Percentiles rank a stretch among this genome's conserved stretches.
These are phyloP conservation scores for Parmelia sp. DNA, from an alignment of 495 filamentous ascomycete genomes.

Conservation along the genomic window DNA sequence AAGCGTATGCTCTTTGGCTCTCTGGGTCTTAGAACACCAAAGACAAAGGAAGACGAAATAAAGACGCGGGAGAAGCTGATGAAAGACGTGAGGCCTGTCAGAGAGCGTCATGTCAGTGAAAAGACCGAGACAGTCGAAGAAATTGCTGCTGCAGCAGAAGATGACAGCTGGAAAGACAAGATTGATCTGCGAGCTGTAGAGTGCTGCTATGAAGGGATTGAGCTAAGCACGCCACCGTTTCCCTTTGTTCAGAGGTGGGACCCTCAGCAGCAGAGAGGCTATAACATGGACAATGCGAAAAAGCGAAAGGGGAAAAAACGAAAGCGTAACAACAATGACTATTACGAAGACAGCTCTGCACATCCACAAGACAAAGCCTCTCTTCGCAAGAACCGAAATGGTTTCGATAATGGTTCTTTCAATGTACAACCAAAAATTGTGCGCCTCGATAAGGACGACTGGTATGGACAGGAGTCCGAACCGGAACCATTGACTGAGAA, in stretches of 20 bases:
- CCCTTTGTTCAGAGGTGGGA: conserved; percentile 91
- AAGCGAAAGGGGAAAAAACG: conserved; percentile 54
- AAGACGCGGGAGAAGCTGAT: conserved; percentile 51
- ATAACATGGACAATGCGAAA: conserved; percentile 39
- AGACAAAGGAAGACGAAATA: conserved; percentile 60
- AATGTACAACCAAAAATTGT: conserved; percentile 5
- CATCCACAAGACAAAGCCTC: conserved; percentile 8
- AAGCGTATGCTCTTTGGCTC: conserved; percentile 65
- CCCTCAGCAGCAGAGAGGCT: conserved; percentile 53
- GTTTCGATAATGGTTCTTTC: conserved; percentile 22
- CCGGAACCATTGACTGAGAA: neutral
- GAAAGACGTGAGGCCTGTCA: conserved; percentile 27
- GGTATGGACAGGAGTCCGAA: neutral
- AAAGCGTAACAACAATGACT: conserved; percentile 34
- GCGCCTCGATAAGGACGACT: neutral
- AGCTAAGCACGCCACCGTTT: conserved; percentile 74
- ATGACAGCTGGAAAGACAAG: conserved; percentile 63
- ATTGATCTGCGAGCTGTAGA: conserved; percentile 72
- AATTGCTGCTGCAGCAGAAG: conserved; percentile 27
- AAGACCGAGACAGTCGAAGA: conserved; percentile 27
- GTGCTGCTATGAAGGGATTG: conserved; percentile 67
- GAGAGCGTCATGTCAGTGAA: conserved; percentile 20
- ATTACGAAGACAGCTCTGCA: conserved; percentile 23
- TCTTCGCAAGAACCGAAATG: conserved; percentile 22
- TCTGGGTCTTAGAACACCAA: conserved; percentile 62